phyloP scores from a whole-genome alignment of 2,329 filamentous ascomycete genomes.

The Cercospora nicotianae region DNA sequence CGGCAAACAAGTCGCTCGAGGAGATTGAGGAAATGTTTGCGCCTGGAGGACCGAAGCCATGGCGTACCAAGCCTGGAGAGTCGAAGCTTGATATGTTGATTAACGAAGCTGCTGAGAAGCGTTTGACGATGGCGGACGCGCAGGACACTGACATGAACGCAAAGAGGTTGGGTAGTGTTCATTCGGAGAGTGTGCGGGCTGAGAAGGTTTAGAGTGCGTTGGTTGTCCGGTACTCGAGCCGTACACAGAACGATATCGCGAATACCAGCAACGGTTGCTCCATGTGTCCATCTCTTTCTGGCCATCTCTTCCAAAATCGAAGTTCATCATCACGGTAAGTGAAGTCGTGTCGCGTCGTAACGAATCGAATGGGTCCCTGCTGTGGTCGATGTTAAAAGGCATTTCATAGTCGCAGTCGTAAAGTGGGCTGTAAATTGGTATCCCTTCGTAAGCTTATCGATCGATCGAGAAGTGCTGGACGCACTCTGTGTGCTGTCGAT shows the following conservation, averaged over 20 bases:
- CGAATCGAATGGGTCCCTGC: too few species aligned
- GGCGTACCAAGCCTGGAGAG: conserved; percentile 42
- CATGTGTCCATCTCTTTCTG: too few species aligned
- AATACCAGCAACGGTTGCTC: too few species aligned
- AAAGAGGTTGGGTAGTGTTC: conserved; percentile 1
- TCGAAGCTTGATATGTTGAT: conserved; percentile 36
- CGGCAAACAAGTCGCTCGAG: conserved; percentile 42
- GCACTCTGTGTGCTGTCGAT: too few species aligned
- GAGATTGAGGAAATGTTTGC: conserved; percentile 44
- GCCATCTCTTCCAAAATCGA: too few species aligned
- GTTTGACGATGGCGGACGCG: conserved; percentile 23
- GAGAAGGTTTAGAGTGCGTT: not conserved
- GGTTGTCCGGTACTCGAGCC: not conserved
- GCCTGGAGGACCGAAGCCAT: conserved; percentile 38
- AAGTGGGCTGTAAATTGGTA: too few species aligned
- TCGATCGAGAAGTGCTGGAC: too few species aligned
- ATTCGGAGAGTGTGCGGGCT: not conserved
- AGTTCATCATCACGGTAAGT: too few species aligned
- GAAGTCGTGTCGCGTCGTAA: too few species aligned
- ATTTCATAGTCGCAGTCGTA: too few species aligned
- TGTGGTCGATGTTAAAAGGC: too few species aligned
- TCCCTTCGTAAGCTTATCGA: too few species aligned
- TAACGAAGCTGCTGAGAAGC: conserved; percentile 25
- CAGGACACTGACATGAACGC: not conserved
- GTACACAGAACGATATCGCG: not conserved